Percentiles rank a stretch among this genome's conserved stretches.
phyloP scores from a whole-genome alignment of 2,329 filamentous ascomycete species.

The Calonectria pteridis region DNA sequence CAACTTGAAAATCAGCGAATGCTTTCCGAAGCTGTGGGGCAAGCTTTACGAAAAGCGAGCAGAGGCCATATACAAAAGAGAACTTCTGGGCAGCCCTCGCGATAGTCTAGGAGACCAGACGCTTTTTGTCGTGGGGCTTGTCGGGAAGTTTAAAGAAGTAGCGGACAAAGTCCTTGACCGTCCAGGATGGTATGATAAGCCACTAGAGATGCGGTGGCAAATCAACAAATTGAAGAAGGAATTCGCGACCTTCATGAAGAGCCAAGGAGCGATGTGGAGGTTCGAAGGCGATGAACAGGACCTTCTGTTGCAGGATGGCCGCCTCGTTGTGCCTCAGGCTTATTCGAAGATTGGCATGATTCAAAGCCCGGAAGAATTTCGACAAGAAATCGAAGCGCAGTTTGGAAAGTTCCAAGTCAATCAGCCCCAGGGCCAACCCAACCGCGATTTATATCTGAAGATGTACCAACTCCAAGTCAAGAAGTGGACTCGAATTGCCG shows the following conservation, averaged over 20 bases:
- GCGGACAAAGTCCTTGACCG: constrained; percentile 36
- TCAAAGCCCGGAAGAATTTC: constrained; percentile 9
- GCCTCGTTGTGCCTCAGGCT: background rate
- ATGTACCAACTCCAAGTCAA: constrained; percentile 49
- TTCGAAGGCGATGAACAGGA: constrained; percentile 43
- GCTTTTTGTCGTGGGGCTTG: constrained; percentile 43
- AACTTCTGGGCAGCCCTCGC: constrained; percentile 44
- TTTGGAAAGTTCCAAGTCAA: constrained; percentile 45
- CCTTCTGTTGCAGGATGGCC: background rate
- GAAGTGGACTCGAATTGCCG: constrained; percentile 47
- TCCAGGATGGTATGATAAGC: constrained; percentile 35
- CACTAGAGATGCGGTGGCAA: constrained; percentile 43
- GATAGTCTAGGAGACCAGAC: constrained; percentile 36
- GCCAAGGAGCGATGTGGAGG: constrained; percentile 39
- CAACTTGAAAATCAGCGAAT: constrained; percentile 50
- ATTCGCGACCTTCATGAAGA: constrained; percentile 47
- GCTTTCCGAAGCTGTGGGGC: constrained; percentile 47
- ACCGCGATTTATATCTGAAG: constrained; percentile 44
- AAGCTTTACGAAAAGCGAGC: too few species aligned
- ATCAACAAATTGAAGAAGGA: constrained; percentile 32
- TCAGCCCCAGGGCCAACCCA: constrained; percentile 50
- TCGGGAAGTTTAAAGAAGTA: constrained; percentile 39
- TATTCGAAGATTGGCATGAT: constrained; percentile 20
- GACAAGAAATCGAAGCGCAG: constrained; percentile 39
- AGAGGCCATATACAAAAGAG: background rate